phyloP scores from a whole-genome alignment of 257 asterid species.

The Jasminum sambac region DNA sequence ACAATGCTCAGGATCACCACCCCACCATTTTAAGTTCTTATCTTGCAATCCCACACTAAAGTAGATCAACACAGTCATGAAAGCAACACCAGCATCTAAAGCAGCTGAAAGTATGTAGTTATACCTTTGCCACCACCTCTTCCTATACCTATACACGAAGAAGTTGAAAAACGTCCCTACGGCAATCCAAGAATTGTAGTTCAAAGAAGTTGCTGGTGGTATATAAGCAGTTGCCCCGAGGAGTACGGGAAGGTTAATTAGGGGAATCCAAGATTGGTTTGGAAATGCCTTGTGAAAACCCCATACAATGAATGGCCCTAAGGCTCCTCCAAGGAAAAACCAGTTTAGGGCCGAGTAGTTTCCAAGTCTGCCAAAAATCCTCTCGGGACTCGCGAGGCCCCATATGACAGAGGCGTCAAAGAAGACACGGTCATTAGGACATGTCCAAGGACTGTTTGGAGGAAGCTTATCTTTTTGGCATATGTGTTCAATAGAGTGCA shows the following conservation, averaged over 20 bases:
- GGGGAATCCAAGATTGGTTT: constrained; percentile 51
- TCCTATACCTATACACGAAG: constrained; percentile 60
- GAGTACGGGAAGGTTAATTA: constrained; percentile 69
- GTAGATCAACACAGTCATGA: constrained; percentile 69
- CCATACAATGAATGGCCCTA: constrained; percentile 66
- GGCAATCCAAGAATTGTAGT: constrained; percentile 66
- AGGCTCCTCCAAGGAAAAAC: constrained; percentile 57
- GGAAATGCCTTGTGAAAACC: constrained; percentile 50
- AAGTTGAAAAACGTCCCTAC: constrained; percentile 64
- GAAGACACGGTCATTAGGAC: constrained; percentile 62
- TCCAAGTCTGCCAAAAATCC: constrained; percentile 61
- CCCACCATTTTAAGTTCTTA: constrained; percentile 56
- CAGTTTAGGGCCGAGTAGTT: constrained; percentile 64
- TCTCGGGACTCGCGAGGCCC: constrained; percentile 65
- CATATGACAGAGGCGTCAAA: constrained; percentile 75
- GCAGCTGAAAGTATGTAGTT: constrained; percentile 71
- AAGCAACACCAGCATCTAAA: constrained; percentile 75
- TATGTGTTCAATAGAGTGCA: constrained; percentile 33
- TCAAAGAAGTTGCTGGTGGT: constrained; percentile 67
- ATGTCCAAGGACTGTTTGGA: constrained; percentile 72
- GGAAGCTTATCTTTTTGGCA: constrained; percentile 27
- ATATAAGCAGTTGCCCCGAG: constrained; percentile 65
- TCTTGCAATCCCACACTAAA: constrained; percentile 48
- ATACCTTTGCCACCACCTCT: constrained; percentile 80
- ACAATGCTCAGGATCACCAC: constrained; percentile 66